A percentile compares a stretch with the other conserved stretches of the same genome.
phyloP scores from a whole-genome alignment of 78 protist genomes.

The Dictyostelium capitatum region DNA sequence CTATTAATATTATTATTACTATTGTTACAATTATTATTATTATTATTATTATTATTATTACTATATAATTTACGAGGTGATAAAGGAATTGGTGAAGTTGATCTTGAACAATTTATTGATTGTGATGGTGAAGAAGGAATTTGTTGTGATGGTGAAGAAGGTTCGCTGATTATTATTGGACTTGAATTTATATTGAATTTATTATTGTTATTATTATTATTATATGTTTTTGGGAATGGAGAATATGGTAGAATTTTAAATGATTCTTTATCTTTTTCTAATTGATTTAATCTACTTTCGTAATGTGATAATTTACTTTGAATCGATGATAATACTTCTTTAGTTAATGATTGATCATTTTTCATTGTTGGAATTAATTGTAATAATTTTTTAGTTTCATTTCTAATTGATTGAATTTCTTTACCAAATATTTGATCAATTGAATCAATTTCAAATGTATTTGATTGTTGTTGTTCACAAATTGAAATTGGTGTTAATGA shows the following conservation, averaged over 20 bases:
- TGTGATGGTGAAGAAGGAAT: constrained; percentile 10
- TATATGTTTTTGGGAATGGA: neutral
- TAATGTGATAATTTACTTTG: neutral
- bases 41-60: neutral
- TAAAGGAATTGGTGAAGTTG: neutral
- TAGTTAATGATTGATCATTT: neutral
- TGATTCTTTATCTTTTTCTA: constrained; percentile 9
- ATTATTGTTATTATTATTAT: neutral
- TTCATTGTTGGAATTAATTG: constrained; percentile 7
- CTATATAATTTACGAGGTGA: neutral
- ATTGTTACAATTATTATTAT: too few relatives aligned
- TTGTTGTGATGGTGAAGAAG: constrained; percentile 18
- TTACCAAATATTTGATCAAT: neutral
- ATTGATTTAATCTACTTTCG: constrained; percentile 13
- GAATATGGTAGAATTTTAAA: neutral
- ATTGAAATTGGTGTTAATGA: neutral
- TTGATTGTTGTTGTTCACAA: neutral
- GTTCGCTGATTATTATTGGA: neutral
- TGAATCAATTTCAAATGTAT: neutral
- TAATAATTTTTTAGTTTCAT: neutral
- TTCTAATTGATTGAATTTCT: constrained; percentile 19
- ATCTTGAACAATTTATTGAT: neutral
- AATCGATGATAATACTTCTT: neutral
- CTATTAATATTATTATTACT: neutral
- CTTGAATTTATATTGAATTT: neutral